phyloP scores from a whole-genome alignment of 2,329 filamentous ascomycete genomes.

The Trichoderma atrobrunneum region DNA sequence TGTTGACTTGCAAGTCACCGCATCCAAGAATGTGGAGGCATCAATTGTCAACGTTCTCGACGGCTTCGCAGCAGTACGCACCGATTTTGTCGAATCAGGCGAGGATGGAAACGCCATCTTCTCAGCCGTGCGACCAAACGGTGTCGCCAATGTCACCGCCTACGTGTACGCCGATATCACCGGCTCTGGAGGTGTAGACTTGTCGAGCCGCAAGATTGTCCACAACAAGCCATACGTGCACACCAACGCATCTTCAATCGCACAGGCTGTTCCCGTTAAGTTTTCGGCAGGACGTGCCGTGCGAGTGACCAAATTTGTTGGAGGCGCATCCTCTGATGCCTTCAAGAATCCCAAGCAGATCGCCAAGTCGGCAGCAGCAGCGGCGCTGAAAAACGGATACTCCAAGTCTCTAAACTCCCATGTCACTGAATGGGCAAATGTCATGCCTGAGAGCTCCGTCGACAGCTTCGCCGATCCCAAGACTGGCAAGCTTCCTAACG shows the following conservation, averaged over 20 bases:
- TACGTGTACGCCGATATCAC: conserved; percentile 45
- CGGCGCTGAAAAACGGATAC: conserved; percentile 50
- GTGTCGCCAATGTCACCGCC: conserved; percentile 61
- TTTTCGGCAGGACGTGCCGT: conserved; percentile 52
- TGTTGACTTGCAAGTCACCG: conserved; percentile 58
- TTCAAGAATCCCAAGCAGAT: conserved; percentile 55
- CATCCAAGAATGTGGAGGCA: conserved; percentile 51
- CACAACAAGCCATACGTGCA: conserved; percentile 48
- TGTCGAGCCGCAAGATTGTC: conserved; percentile 42
- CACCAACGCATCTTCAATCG: conserved; percentile 61
- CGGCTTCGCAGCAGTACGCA: conserved; percentile 64
- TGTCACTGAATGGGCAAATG: conserved; percentile 57
- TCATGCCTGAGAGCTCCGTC: conserved; percentile 60
- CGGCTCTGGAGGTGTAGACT: conserved; percentile 33
- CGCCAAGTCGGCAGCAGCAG: conserved; percentile 53
- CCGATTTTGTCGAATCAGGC: conserved; percentile 56
- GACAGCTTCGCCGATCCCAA: conserved; percentile 56
- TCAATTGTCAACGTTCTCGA: conserved; percentile 66
- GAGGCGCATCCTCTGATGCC: conserved; percentile 65
- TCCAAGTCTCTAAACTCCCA: conserved; percentile 54
- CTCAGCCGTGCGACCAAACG: conserved; percentile 61
- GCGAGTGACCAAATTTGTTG: conserved; percentile 64
- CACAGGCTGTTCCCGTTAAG: conserved; percentile 54
- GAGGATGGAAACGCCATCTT: conserved; percentile 57
- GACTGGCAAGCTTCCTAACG: conserved; percentile 55